Conservation (phyloP, 2,329 filamentous ascomycete species). For the Trichothecium roseum region DNA sequence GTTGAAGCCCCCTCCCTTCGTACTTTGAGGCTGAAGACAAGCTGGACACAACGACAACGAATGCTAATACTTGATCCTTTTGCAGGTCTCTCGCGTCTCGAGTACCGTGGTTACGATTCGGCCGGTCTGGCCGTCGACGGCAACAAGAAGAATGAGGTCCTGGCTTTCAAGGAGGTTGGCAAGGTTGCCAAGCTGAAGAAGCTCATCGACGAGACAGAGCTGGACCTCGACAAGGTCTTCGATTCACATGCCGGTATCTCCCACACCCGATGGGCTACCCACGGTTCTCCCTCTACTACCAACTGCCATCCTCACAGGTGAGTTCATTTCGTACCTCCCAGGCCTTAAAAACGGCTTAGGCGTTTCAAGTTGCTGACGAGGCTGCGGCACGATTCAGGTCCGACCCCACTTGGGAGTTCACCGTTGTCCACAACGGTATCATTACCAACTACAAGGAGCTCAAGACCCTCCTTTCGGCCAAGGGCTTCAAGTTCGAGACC, state of each 20-base stretch:
- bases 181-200: slow-evolving; percentile 96
- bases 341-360: neutral
- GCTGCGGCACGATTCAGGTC: slow-evolving; percentile 48
- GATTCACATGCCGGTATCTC: slow-evolving; percentile 98
- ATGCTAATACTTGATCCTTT: slow-evolving; percentile 9
- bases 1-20: slow-evolving; percentile 44
- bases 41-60: slow-evolving; percentile 10
- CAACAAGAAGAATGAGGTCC: slow-evolving; percentile 97
- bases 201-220: slow-evolving; percentile 73
- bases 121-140: slow-evolving; percentile 92
- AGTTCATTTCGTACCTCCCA: slow-evolving; percentile 16
- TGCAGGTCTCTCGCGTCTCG: slow-evolving; percentile 81
- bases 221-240: slow-evolving; percentile 86
- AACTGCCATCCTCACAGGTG: slow-evolving; percentile 99
- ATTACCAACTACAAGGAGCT: slow-evolving; percentile 99
- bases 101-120: slow-evolving; percentile 98
- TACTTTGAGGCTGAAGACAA: slow-evolving; percentile 68
- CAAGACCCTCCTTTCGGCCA: slow-evolving; percentile 81
- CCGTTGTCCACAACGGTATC: slow-evolving; percentile 98
- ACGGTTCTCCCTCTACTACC: slow-evolving; percentile 81
- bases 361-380: neutral
- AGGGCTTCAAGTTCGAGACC: slow-evolving; percentile 98
- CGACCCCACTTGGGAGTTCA: slow-evolving; percentile 90
- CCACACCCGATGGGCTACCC: slow-evolving; percentile 98
- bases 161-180: slow-evolving; percentile 97